Conservation (phyloP, 2,329 filamentous ascomycete species). For the Biscogniauxia marginata region DNA sequence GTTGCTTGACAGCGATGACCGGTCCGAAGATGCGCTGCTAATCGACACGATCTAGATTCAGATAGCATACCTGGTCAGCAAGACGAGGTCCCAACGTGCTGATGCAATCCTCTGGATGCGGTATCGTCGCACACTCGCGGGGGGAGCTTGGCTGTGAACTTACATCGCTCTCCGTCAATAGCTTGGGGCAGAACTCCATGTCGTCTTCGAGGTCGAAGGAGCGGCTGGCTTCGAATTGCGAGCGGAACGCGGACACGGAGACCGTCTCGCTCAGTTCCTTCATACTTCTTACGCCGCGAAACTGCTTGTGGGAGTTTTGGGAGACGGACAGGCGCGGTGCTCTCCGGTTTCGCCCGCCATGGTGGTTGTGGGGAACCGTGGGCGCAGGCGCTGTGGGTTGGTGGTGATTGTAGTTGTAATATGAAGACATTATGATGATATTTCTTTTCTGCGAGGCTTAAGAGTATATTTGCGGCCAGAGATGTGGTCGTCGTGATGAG, state of each 20-base stretch:
- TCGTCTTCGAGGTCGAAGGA: slow-evolving; percentile 97
- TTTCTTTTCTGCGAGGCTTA: slow-evolving; percentile 13
- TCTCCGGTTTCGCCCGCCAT: slow-evolving; percentile 81
- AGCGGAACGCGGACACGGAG: slow-evolving; percentile 74
- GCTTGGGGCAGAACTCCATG: slow-evolving; percentile 88
- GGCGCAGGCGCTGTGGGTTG: slow-evolving; percentile 55
- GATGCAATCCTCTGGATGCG: neutral
- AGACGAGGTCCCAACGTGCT: slow-evolving; percentile 1
- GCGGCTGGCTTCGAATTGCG: slow-evolving; percentile 84
- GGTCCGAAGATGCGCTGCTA: slow-evolving; percentile 84
- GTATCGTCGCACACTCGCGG: neutral
- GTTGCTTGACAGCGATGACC: slow-evolving; percentile 90
- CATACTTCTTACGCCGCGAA: slow-evolving; percentile 79
- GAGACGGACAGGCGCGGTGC: slow-evolving; percentile 76
- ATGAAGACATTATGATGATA: slow-evolving; percentile 56
- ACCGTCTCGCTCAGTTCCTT: slow-evolving; percentile 83
- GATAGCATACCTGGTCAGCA: slow-evolving; percentile 18
- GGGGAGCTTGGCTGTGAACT: slow-evolving; percentile 36
- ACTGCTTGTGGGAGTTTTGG: slow-evolving; percentile 84
- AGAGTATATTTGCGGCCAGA: slow-evolving; percentile 12
- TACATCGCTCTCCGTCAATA: slow-evolving; percentile 93
- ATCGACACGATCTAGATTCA: slow-evolving; percentile 78
- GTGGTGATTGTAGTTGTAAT: slow-evolving; percentile 62
- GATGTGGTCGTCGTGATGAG: slow-evolving; percentile 17
- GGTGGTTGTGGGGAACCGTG: slow-evolving; percentile 69